A percentile compares a stretch with the other conserved stretches of the same genome.
These are phyloP conservation scores for Lentinula edodes DNA, from an alignment of 768 basidiomycete genomes.

Conservation along the genomic window DNA sequence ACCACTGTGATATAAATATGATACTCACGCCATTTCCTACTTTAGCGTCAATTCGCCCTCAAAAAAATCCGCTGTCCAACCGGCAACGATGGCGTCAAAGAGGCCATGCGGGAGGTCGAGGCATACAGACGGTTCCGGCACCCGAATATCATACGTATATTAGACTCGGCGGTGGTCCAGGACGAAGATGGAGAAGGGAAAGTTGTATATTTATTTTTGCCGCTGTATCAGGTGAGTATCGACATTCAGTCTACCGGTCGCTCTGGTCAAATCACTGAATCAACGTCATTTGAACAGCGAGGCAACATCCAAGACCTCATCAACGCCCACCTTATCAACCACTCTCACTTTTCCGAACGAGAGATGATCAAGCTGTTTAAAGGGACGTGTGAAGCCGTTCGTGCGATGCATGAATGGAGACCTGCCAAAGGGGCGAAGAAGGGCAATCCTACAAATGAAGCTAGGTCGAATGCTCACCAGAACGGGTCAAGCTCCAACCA, in stretches of 20 bases:
- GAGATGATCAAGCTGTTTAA: constrained; percentile 88
- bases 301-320: constrained; percentile 97
- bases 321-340: constrained; percentile 77
- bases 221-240: constrained; percentile 70
- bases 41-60: constrained; percentile 83
- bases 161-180: constrained; percentile 93
- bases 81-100: constrained; percentile 82
- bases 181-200: constrained; percentile 91
- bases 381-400: constrained; percentile 90
- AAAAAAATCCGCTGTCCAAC: constrained; percentile 96
- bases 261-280: no score
- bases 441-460: neutral
- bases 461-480: no score
- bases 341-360: constrained; percentile 78
- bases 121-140: constrained; percentile 96
- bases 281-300: constrained; percentile 36
- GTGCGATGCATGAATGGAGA: constrained; percentile 89
- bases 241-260: no score
- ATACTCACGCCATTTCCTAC: neutral
- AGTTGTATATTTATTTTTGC: constrained; percentile 94
- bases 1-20: neutral
- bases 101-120: constrained; percentile 86
- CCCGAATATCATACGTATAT: constrained; percentile 93
- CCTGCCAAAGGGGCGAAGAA: constrained; percentile 20
- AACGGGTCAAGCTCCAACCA: neutral